Conservation (phyloP, 768 basidiomycete genomes). For the Filobasidium wieringae region DNA sequence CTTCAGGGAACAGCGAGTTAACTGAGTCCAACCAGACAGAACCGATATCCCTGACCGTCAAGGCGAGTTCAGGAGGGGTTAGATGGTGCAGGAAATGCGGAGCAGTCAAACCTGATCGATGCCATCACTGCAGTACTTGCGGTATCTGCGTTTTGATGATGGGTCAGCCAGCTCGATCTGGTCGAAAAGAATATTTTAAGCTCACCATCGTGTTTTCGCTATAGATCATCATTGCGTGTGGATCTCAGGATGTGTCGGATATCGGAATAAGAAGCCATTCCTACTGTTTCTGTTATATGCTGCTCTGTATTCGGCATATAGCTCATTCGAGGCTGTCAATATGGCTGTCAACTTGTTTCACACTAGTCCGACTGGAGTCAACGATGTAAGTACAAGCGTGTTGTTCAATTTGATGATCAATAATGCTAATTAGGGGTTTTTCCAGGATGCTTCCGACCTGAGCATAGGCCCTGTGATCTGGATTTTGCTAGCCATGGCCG, state of each 20-base stretch:
- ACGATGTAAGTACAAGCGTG: neutral
- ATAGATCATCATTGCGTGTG: constrained; percentile 39
- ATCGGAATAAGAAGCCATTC: constrained; percentile 34
- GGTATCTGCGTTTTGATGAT: constrained; percentile 26
- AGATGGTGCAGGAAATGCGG: constrained; percentile 35
- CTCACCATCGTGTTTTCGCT: neutral
- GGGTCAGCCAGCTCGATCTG: neutral
- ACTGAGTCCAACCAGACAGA: neutral
- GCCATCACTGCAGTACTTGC: constrained; percentile 36
- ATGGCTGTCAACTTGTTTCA: constrained; percentile 17
- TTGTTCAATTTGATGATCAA: neutral
- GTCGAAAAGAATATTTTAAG: neutral
- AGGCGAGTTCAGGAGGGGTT: constrained; percentile 23
- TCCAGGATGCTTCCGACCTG: constrained; percentile 5
- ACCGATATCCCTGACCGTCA: constrained; percentile 16
- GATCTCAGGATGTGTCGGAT: constrained; percentile 33
- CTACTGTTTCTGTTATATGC: constrained; percentile 33
- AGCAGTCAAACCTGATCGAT: constrained; percentile 34
- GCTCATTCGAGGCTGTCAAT: constrained; percentile 20
- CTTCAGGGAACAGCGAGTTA: neutral
- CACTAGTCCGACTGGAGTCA: neutral
- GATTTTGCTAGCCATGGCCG: constrained; percentile 24
- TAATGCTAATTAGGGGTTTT: neutral
- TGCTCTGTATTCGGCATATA: constrained; percentile 21
- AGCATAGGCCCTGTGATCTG: constrained; percentile 22